A percentile compares a stretch with the other conserved stretches of the same genome.
Conservation (phyloP, 2,329 filamentous ascomycete genomes). For the Pseudocercospora musae region DNA sequence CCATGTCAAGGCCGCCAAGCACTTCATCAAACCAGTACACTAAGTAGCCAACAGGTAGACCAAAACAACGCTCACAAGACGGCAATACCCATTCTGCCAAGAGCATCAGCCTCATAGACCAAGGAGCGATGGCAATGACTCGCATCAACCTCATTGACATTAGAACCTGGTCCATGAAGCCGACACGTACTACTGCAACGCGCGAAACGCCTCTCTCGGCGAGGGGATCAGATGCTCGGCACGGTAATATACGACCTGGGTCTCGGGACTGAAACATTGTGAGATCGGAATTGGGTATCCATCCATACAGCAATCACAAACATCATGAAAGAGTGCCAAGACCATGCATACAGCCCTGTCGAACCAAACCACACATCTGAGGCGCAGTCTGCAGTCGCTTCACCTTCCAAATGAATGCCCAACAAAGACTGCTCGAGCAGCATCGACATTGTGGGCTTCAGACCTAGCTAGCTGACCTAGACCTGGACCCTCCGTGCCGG, state of each 20-base stretch:
- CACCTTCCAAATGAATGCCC: not conserved
- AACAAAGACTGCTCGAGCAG: not conserved
- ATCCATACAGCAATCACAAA: not conserved
- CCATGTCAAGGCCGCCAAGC: not conserved
- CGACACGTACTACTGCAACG: not conserved
- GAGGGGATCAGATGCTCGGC: not conserved
- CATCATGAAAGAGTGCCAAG: not conserved
- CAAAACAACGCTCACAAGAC: too few relatives aligned
- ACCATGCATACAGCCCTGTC: not conserved
- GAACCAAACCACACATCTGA: not conserved
- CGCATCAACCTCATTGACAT: not conserved
- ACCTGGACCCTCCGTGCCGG: constrained; percentile 9
- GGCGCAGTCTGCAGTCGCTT: not conserved
- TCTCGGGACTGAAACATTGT: not conserved
- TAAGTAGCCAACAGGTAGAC: not conserved
- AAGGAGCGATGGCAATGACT: not conserved
- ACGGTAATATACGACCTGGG: not conserved
- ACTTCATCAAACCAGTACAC: not conserved
- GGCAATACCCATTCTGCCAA: not conserved
- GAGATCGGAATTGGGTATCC: not conserved
- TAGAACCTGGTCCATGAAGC: not conserved
- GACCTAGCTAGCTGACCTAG: too few relatives aligned
- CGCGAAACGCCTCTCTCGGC: not conserved
- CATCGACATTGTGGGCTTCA: not conserved
- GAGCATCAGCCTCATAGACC: not conserved